These are phyloP conservation scores for Phyllosticta ampelicida DNA, from an alignment of 2,329 filamentous ascomycete species.

Conservation along the genomic window DNA sequence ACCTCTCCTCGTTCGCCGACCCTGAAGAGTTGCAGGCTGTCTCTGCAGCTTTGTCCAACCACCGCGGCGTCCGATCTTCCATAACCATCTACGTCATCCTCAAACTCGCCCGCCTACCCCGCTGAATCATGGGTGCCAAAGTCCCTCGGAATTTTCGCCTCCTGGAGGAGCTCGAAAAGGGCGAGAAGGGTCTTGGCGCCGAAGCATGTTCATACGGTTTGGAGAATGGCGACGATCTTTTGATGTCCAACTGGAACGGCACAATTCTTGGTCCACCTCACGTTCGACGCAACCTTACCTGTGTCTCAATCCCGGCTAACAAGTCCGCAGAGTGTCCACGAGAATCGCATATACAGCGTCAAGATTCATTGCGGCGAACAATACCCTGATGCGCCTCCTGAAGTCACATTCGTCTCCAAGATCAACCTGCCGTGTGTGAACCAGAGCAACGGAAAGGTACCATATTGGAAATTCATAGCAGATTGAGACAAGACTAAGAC, in stretches of 20 bases:
- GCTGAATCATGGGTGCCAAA: constrained; percentile 50
- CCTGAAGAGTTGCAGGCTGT: not conserved
- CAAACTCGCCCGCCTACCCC: not conserved
- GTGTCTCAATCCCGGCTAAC: not conserved
- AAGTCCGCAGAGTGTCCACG: constrained; percentile 65
- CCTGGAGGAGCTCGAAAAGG: constrained; percentile 95
- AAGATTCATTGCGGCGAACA: constrained; percentile 88
- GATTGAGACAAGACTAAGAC: not conserved
- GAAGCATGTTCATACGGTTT: constrained; percentile 97
- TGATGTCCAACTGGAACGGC: constrained; percentile 98
- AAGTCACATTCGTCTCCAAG: constrained; percentile 84
- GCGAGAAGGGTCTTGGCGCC: constrained; percentile 95
- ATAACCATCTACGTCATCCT: not conserved
- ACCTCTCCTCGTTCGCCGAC: not conserved
- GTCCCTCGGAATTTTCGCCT: constrained; percentile 94
- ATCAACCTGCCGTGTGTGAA: constrained; percentile 96
- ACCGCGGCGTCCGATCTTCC: not conserved
- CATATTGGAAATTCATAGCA: constrained; percentile 11
- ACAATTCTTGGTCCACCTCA: constrained; percentile 95
- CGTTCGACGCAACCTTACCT: constrained; percentile 45
- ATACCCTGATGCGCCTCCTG: constrained; percentile 82
- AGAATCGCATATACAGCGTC: constrained; percentile 98
- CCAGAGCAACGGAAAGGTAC: constrained; percentile 60
- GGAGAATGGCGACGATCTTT: constrained; percentile 83
- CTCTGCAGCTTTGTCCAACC: not conserved